A percentile compares a stretch with the other conserved stretches of the same genome.
Evolutionary conservation across 2,329 filamentous ascomycete genomes (phyloP).

Genomic region (Chaetomiaceae sp.): DNA sequence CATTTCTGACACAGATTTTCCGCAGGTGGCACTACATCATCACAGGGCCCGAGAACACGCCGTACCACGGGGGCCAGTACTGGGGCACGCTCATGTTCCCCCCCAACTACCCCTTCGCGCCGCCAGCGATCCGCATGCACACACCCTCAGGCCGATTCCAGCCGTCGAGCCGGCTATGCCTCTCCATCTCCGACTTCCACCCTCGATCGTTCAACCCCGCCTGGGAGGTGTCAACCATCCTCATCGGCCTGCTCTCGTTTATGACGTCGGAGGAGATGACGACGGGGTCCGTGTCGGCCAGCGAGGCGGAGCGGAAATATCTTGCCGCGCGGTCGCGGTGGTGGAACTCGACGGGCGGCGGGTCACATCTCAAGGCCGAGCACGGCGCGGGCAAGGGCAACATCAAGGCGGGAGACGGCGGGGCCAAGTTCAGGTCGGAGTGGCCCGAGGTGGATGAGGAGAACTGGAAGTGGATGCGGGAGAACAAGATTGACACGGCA

Average conservation of each 20-base stretch:
- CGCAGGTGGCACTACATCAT: conserved; percentile 88
- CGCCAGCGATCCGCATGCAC: conserved; percentile 97
- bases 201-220: conserved; percentile 97
- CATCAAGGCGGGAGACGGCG: conserved; percentile 87
- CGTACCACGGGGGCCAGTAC: conserved; percentile 93
- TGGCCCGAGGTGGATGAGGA: conserved; percentile 86
- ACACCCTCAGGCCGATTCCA: conserved; percentile 95
- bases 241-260: conserved; percentile 90
- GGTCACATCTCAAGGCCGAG: conserved; percentile 57
- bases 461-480: conserved; percentile 89
- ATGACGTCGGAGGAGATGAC: conserved; percentile 99
- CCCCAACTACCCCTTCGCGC: conserved; percentile 93
- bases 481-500: conserved; percentile 69
- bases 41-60: conserved; percentile 88
- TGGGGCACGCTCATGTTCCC: conserved; percentile 97
- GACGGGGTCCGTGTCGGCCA: conserved; percentile 79
- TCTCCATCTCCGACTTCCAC: conserved; percentile 96
- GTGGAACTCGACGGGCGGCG: conserved; percentile 96
- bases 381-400: conserved; percentile 62
- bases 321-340: conserved; percentile 76
- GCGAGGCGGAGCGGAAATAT: conserved; percentile 69
- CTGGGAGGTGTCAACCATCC: conserved; percentile 95
- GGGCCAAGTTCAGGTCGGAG: conserved; percentile 80
- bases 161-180: conserved; percentile 83
- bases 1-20: not conserved